Evolutionary conservation across 169 alveolate genomes (phyloP).

Genomic region (Cryptosporidium muris): DNA sequence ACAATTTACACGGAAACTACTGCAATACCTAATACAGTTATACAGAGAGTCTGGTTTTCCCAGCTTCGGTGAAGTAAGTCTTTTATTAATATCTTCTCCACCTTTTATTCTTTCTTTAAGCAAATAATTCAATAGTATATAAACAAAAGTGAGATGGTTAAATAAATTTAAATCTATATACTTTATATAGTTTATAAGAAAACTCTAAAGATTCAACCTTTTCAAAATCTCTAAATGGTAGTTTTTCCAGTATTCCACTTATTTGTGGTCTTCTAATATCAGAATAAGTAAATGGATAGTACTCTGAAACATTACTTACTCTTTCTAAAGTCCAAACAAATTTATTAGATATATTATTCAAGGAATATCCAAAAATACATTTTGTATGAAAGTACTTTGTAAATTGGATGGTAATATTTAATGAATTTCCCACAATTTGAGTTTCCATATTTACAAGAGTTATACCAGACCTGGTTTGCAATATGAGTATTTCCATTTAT

Average conservation of each 20-base stretch:
- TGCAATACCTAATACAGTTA: slow-evolving; percentile 40
- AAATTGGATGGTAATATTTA: slow-evolving; percentile 74
- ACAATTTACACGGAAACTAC: slow-evolving; percentile 18
- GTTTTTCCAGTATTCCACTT: slow-evolving; percentile 29
- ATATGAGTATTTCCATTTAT: slow-evolving; percentile 37
- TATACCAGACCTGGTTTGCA: slow-evolving; percentile 23
- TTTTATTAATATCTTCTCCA: not conserved
- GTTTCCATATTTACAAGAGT: slow-evolving; percentile 10
- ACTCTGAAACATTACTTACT: not conserved
- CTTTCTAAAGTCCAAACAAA: slow-evolving; percentile 32
- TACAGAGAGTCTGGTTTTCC: slow-evolving; percentile 33
- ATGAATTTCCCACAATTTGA: not conserved
- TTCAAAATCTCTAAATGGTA: not conserved
- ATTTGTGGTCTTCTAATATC: not conserved
- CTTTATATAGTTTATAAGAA: not conserved
- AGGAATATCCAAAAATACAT: slow-evolving; percentile 42
- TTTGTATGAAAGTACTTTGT: slow-evolving; percentile 69
- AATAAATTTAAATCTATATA: slow-evolving; percentile 23
- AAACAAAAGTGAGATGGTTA: slow-evolving; percentile 53
- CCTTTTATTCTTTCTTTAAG: not conserved
- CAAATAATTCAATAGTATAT: not conserved
- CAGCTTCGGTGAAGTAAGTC: not conserved
- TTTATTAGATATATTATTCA: slow-evolving; percentile 6
- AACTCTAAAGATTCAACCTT: slow-evolving; percentile 4
- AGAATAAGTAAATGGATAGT: slow-evolving; percentile 10